phyloP scores from a whole-genome alignment of 2,329 filamentous ascomycete species.

The Endoconidiophora polonica region DNA sequence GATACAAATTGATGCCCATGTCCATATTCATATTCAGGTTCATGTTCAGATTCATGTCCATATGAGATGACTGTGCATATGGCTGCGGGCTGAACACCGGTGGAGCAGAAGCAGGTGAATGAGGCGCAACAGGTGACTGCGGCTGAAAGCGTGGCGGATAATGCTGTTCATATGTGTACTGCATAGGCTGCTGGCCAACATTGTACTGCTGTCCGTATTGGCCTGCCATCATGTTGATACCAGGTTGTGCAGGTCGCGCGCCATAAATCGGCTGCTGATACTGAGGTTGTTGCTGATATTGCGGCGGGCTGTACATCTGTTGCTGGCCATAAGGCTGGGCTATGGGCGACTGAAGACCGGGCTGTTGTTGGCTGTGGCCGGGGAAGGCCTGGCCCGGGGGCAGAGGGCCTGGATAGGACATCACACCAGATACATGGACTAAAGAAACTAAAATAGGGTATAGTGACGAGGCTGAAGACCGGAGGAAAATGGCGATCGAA shows the following conservation, averaged over 20 bases:
- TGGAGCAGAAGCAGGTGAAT: background rate
- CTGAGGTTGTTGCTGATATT: constrained; percentile 20
- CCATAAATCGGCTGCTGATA: constrained; percentile 14
- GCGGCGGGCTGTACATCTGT: constrained; percentile 7
- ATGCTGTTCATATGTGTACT: constrained; percentile 5
- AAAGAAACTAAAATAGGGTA: background rate
- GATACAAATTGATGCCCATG: constrained; percentile 4
- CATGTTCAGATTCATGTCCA: constrained; percentile 16
- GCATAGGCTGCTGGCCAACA: constrained; percentile 6
- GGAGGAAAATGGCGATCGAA: no score
- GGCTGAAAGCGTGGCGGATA: constrained; percentile 4
- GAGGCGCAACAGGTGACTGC: constrained; percentile 1
- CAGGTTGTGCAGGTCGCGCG: constrained; percentile 12
- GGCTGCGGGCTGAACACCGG: constrained; percentile 17
- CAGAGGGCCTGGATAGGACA: constrained; percentile 22
- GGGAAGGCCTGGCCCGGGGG: constrained; percentile 18
- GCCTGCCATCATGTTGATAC: constrained; percentile 17
- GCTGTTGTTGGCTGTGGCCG: constrained; percentile 17
- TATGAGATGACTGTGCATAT: constrained; percentile 21
- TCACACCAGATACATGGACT: constrained; percentile 17
- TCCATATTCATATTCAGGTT: constrained; percentile 18
- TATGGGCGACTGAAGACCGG: constrained; percentile 12
- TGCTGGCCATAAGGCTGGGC: constrained; percentile 15
- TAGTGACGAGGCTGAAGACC: background rate
- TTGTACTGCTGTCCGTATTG: constrained; percentile 9